Evolutionary conservation across 352 stramenopile species (phyloP), one percentile per base, ranked within the genome.

Genomic region (Thraustochytrium sp.): DNA sequence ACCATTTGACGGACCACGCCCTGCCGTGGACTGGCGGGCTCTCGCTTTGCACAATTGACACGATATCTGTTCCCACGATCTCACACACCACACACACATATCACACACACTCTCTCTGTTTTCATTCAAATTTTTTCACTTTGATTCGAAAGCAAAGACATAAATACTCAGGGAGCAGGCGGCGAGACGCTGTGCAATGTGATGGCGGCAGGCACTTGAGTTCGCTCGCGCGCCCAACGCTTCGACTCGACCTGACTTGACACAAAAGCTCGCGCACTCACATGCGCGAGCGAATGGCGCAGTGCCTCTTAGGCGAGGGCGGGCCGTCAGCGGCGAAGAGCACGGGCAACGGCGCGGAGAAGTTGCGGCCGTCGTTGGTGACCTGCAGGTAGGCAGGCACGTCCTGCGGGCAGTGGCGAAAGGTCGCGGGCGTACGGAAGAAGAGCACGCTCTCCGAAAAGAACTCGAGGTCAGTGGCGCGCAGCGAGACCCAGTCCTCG

Each of bases 311-410:
- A 18, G 68, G 46, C 23, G 68, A 68, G 23, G 68, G 68, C 9
- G 68, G 13, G 18, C 26, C 44, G 48, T 72, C 68, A 5, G 44
- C 46, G 4, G n/a, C 46, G 2, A 65, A 68, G 5, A 48, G n/a
- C 2, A 80, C 31, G 31, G 68, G 68, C 16, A 80, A 21, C 34
- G 68, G 34, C 11, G 31, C 40, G 34, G 68, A 80, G 26, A 80
- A 80, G 31, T 80, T 80, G 51, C 68, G 68, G 29, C 68, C 68
- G 42, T 80, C 68, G 16, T 80, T 80, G 44, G 68, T 80, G 29
- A 80, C 68, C 42, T 80, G 68, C 9, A 80, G 31, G 26, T 18
- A 80, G 38, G 36, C 63, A 5, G 31, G 44, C 1, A 80, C 36
- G n/a, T 80, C 68, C n/a, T 61, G 31, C n/a, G 34, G 26, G 23